Evolutionary conservation across 163 green algal genomes (phyloP), one percentile per base, ranked within the genome.

Genomic region (Volvox carteri): DNA sequence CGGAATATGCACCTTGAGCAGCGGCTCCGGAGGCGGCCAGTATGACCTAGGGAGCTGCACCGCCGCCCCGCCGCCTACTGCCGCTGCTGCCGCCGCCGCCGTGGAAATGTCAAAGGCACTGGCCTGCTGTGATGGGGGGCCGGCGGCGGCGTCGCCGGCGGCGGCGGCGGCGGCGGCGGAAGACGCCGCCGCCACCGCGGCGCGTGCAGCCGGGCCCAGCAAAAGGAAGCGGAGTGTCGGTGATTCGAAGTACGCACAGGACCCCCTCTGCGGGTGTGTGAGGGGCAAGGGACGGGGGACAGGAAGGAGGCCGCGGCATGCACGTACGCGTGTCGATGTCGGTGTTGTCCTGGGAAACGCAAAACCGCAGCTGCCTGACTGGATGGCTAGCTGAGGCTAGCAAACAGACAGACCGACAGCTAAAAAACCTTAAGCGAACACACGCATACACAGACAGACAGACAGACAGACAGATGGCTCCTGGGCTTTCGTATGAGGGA

Each of bases 21-120:
- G 72, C 23, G 80, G 80, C 33, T 79, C 70, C 42, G 87, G 84
- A 37, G 84, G 84, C 37, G 84, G 84, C 84, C 84, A 89, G 84
- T 76, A 89, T 0, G 84, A 39, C 16, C 25, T 14, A 0, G 84
- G 84, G 30, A 41, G 33, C 9, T 44, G 41, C 42, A 12, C 8
- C 4, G 30, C 33, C 33, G 1, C 2, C 41, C n/a, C 35, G 41
- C n/a, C 78, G 21, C 41, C 25, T 56, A 35, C 35, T n/a, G 76
- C 41, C 76, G 11, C 37, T 42, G 41, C 33, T 41, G 1, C 35
- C 58, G 18, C 30, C 56, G 5, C 33, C 12, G 9, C 41, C 50
- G 30, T 44, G 46, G 25, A 30, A 41, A 74, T n/a, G 19, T 12
- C 19, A 28, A 65, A 7, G 33, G 25, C 48, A 25, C 75, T 37